Conservation (phyloP, 805 yeast genomes). For the Cyberlindnera euphorbiae region DNA sequence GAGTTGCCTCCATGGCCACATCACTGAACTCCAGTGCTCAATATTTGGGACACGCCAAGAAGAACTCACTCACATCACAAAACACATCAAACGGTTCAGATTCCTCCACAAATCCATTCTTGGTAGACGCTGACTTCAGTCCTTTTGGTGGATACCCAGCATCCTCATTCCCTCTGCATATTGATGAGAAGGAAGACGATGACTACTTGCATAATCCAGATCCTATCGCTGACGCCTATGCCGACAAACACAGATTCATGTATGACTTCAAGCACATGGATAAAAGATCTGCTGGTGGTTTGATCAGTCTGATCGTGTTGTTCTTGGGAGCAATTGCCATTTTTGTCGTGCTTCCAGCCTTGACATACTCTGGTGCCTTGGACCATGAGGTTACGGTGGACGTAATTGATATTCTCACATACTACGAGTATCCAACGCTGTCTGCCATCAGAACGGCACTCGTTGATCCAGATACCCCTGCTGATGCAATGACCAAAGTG, state of each 20-base stretch:
- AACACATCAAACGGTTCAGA: slow-evolving; percentile 19
- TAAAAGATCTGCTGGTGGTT: slow-evolving; percentile 54
- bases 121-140: slow-evolving; percentile 60
- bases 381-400: slow-evolving; percentile 18
- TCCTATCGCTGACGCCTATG: slow-evolving; percentile 85
- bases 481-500: slow-evolving; percentile 40
- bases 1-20: slow-evolving; percentile 48
- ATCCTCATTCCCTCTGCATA: slow-evolving; percentile 78
- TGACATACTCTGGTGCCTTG: slow-evolving; percentile 74
- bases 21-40: slow-evolving; percentile 33
- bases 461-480: slow-evolving; percentile 63
- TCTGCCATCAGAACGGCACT: slow-evolving; percentile 47
- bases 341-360: slow-evolving; percentile 75
- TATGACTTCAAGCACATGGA: slow-evolving; percentile 66
- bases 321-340: slow-evolving; percentile 59
- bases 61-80: slow-evolving; percentile 14
- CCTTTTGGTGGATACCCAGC: slow-evolving; percentile 99
- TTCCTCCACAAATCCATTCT: slow-evolving; percentile 34
- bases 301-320: slow-evolving; percentile 55
- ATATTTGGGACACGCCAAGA: slow-evolving; percentile 14
- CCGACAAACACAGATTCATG: slow-evolving; percentile 64
- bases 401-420: slow-evolving; percentile 38
- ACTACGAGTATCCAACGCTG: slow-evolving; percentile 46
- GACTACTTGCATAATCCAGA: slow-evolving; percentile 96
- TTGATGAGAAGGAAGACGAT: slow-evolving; percentile 93